Conservation (phyloP, 495 filamentous ascomycete species). For the Aspergillus leporis region DNA sequence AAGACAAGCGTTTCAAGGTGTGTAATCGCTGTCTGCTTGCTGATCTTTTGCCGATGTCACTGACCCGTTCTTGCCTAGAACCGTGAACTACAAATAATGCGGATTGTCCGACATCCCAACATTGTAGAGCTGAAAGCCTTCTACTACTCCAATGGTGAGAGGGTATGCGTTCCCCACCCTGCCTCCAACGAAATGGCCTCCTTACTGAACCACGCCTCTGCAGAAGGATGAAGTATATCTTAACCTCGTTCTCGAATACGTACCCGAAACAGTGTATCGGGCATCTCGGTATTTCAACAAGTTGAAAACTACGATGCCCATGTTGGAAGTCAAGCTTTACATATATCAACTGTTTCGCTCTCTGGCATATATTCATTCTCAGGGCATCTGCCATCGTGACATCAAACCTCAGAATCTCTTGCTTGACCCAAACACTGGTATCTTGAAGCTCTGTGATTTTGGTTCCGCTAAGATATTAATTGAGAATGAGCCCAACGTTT, state of each 20-base stretch:
- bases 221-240: slow-evolving; percentile 99
- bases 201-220: slow-evolving; percentile 17
- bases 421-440: slow-evolving; percentile 83
- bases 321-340: slow-evolving; percentile 97
- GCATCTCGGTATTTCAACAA: slow-evolving; percentile 99
- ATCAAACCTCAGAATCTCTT: slow-evolving; percentile 99
- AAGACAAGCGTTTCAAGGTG: slow-evolving; percentile 99
- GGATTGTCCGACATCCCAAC: slow-evolving; percentile 97
- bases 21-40: slow-evolving; percentile 8
- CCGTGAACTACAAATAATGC: slow-evolving; percentile 98
- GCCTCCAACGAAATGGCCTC: slow-evolving; percentile 5
- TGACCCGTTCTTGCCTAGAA: slow-evolving; percentile 63
- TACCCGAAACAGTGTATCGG: slow-evolving; percentile 97
- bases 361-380: slow-evolving; percentile 97
- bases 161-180: slow-evolving; percentile 56
- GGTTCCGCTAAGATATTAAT: slow-evolving; percentile 98
- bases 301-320: slow-evolving; percentile 99
- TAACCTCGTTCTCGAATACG: slow-evolving; percentile 96
- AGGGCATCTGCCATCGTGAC: slow-evolving; percentile 98
- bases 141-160: slow-evolving; percentile 98
- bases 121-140: slow-evolving; percentile 99
- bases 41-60: slow-evolving; percentile 14
- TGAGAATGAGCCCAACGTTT: slow-evolving; percentile 98
- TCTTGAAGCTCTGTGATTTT: slow-evolving; percentile 98
- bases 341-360: slow-evolving; percentile 99